A percentile compares a stretch with the other conserved stretches of the same genome.
These are phyloP conservation scores for Saturnispora quitensis DNA, from an alignment of 805 yeast species.

Conservation along the genomic window DNA sequence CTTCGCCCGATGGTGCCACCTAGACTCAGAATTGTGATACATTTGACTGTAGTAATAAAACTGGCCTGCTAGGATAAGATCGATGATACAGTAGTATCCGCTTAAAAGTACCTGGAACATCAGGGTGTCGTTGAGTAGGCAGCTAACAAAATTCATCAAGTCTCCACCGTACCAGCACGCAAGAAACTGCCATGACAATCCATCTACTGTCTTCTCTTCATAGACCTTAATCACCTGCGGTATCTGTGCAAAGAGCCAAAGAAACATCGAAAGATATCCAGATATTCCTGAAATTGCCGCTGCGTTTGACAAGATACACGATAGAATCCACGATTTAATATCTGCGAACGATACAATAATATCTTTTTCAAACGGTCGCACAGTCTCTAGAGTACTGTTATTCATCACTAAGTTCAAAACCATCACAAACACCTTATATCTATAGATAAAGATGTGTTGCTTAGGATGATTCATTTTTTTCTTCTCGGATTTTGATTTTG, in stretches of 20 bases:
- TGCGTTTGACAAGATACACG: neutral
- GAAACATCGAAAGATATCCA: conserved; percentile 35
- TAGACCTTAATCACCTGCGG: conserved; percentile 62
- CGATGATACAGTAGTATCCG: conserved; percentile 41
- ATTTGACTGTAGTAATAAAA: conserved; percentile 39
- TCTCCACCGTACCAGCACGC: conserved; percentile 62
- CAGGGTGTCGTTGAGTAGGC: conserved; percentile 39
- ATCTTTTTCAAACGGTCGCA: neutral
- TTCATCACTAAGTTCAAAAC: neutral
- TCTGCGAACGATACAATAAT: neutral
- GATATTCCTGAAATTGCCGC: conserved; percentile 23
- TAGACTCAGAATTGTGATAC: conserved; percentile 29
- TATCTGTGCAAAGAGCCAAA: conserved; percentile 69
- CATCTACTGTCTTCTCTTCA: conserved; percentile 52
- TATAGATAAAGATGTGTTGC: neutral
- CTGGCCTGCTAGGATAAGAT: conserved; percentile 36
- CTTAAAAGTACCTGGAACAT: conserved; percentile 40
- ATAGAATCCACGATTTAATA: neutral
- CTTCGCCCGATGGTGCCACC: conserved; percentile 19
- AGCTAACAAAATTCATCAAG: conserved; percentile 41
- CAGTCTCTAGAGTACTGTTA: neutral
- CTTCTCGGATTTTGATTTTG: neutral
- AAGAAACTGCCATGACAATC: conserved; percentile 53
- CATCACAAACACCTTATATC: neutral
- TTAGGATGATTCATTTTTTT: neutral